Conservation (phyloP, 208 protist genomes). For the Angomonas ambiguus region DNA sequence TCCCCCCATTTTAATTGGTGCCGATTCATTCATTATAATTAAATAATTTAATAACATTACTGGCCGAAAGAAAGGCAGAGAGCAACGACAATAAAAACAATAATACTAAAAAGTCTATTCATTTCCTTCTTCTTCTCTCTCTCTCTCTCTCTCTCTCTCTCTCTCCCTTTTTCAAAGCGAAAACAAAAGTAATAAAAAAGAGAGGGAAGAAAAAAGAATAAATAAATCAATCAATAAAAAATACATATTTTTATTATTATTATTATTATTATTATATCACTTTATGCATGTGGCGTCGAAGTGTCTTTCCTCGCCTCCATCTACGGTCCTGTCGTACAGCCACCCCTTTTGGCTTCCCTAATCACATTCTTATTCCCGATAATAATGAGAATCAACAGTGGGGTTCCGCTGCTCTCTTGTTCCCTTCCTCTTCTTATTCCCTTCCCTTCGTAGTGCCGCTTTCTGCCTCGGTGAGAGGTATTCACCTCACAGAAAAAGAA, state of each 20-base stretch:
- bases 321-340: not conserved
- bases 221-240: not conserved
- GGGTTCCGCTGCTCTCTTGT: not conserved
- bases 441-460: too few species aligned
- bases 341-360: not conserved
- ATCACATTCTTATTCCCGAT: too few species aligned
- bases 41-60: conserved; percentile 1
- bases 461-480: not conserved
- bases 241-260: conserved; percentile 9
- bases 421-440: not conserved
- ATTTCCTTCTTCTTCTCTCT: conserved; percentile 6
- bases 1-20: conserved; percentile 53
- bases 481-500: not conserved
- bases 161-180: not conserved
- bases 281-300: not conserved
- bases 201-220: not conserved
- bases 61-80: not conserved
- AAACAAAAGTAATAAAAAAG: too few species aligned
- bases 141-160: conserved; percentile 13
- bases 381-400: not conserved
- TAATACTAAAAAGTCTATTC: not conserved
- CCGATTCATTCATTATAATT: conserved; percentile 11
- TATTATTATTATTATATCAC: conserved; percentile 3
- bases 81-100: not conserved
- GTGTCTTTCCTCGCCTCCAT: not conserved